phyloP scores from a whole-genome alignment of 2,329 filamentous ascomycete species.

The Xylariaceae sp. region DNA sequence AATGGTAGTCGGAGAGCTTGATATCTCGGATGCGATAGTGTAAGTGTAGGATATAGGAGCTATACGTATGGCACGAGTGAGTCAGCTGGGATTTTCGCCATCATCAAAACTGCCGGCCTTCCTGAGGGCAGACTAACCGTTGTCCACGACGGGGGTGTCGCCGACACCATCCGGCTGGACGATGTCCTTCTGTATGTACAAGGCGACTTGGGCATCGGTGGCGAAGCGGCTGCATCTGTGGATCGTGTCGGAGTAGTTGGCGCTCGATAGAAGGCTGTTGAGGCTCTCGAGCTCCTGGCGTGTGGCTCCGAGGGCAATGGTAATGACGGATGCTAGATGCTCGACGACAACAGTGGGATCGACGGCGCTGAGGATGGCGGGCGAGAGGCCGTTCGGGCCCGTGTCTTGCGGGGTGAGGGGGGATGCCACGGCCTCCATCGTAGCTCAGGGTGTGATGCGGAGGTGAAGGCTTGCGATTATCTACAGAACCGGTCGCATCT shows the following conservation, averaged over 20 bases:
- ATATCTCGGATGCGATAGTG: slow-evolving; percentile 76
- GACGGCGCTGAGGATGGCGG: slow-evolving; percentile 50
- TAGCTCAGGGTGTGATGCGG: slow-evolving; percentile 17
- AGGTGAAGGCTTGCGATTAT: too few relatives aligned
- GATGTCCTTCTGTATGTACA: slow-evolving; percentile 88
- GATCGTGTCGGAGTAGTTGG: slow-evolving; percentile 71
- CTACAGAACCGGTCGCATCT: too few relatives aligned
- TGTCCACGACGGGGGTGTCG: slow-evolving; percentile 41
- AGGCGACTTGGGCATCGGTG: slow-evolving; percentile 76
- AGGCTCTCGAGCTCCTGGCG: slow-evolving; percentile 73
- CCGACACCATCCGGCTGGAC: slow-evolving; percentile 49
- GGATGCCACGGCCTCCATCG: slow-evolving; percentile 52
- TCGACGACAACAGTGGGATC: slow-evolving; percentile 69
- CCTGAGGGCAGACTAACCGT: slow-evolving; percentile 36
- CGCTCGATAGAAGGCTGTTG: slow-evolving; percentile 77
- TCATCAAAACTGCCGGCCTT: background rate
- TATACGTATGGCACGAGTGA: slow-evolving; percentile 29
- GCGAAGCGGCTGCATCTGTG: slow-evolving; percentile 87
- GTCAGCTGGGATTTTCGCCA: slow-evolving; percentile 5
- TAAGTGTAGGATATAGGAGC: slow-evolving; percentile 63
- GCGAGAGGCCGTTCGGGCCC: slow-evolving; percentile 44
- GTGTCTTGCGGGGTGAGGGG: slow-evolving; percentile 39
- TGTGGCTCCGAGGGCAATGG: slow-evolving; percentile 70
- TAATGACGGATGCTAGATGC: slow-evolving; percentile 66
- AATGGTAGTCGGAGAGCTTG: slow-evolving; percentile 72